Base-by-base conservation (phyloP, 805 yeast genomes). In the Yamadazyma nakazawae region DNA sequence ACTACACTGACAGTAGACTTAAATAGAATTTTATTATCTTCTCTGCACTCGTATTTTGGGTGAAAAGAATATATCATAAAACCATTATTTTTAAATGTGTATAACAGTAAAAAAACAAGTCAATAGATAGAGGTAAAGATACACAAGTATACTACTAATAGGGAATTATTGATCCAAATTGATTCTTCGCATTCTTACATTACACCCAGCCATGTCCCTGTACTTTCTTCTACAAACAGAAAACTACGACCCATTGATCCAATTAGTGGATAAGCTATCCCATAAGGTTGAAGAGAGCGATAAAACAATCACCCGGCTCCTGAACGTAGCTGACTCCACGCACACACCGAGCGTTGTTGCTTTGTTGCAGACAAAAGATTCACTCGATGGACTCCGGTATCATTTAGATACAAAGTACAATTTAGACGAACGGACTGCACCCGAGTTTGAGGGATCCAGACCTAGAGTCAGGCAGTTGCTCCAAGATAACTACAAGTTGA, bases 161-260 rank as follows among this genome's bases (percentile, higher is more conserved):
- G n/a, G n/a, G n/a, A 21, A 21, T 21, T 28, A 5, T 3, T 28
- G 11, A 12, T 5, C n/a, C 32, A 28, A 28, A 9, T 9, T 28
- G n/a, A 28, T 12, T 28, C 32, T 28, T 28, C 32, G 32, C 32
- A 28, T 28, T 10, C 12, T 28, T 10, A 9, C 4, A 28, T 25
- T 31, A 12, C n/a, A n/a, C n/a, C n/a, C n/a, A 7, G 24, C 7
- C 32, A 41, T 41, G 43, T 31, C 37, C 16, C 43, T 37, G 30
- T 41, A 50, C 40, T 58, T 54, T 38, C 45, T 58, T 16, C 45
- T 58, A n/a, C 58, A 57, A 43, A 57, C 61, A 19, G 75, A 70
- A 44, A 67, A 63, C 47, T 57, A 63, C 40, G 59, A 61, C 40
- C 70, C 72, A 3, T 54, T 70, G 13, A 21, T 57, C 1, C 59